Conservation (phyloP, 495 filamentous ascomycete species). For the Physcia stellaris region DNA sequence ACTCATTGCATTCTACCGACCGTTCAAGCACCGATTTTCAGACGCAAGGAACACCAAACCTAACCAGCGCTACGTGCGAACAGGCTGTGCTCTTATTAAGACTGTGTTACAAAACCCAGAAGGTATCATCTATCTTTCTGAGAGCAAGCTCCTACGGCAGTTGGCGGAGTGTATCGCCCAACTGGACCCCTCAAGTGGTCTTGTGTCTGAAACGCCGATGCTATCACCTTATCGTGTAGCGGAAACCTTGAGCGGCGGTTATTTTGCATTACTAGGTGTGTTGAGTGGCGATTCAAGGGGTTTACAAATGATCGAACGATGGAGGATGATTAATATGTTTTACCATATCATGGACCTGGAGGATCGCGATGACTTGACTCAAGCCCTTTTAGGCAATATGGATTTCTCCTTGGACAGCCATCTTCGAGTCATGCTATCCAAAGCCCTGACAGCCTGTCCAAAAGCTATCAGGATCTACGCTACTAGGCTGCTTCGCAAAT, state of each 20-base stretch:
- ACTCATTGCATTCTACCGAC: conserved; percentile 84
- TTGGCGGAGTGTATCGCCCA: conserved; percentile 92
- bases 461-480: conserved; percentile 75
- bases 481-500: conserved; percentile 71
- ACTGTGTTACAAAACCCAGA: conserved; percentile 73
- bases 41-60: conserved; percentile 74
- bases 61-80: conserved; percentile 86
- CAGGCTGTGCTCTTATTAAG: conserved; percentile 75
- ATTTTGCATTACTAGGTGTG: conserved; percentile 83
- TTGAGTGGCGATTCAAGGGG: conserved; percentile 71
- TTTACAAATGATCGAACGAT: conserved; percentile 81
- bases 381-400: conserved; percentile 74
- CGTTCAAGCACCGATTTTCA: conserved; percentile 92
- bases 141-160: conserved; percentile 85
- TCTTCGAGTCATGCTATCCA: conserved; percentile 80
- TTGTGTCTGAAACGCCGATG: conserved; percentile 75
- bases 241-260: conserved; percentile 77
- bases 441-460: conserved; percentile 78
- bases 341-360: conserved; percentile 92
- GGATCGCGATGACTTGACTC: conserved; percentile 79
- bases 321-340: conserved; percentile 98
- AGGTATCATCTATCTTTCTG: conserved; percentile 69
- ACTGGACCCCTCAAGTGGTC: conserved; percentile 61
- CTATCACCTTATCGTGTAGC: conserved; percentile 73
- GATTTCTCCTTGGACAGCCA: conserved; percentile 84